These are phyloP conservation scores for Cutaneotrichosporon sp. DNA, from an alignment of 1,284 basidiomycete species.

Conservation along the genomic window DNA sequence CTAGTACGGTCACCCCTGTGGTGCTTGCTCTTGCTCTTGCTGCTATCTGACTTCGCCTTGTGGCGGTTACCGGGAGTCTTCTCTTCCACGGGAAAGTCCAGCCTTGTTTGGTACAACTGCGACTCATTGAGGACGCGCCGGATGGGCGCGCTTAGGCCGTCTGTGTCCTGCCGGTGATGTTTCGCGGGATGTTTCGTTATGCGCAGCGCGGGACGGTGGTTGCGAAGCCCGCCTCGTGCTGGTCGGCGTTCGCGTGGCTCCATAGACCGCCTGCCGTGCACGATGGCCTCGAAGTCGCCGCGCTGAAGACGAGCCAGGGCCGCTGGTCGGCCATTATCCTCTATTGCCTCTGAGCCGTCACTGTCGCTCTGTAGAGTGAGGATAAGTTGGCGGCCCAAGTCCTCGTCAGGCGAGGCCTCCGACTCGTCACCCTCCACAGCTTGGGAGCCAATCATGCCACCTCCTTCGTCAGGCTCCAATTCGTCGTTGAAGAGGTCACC, in stretches of 20 bases:
- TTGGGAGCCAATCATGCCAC: conserved; percentile 3
- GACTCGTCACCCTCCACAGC: conserved; percentile 15
- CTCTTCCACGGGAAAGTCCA: conserved; percentile 36
- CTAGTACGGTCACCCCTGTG: not conserved
- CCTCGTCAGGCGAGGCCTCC: conserved; percentile 13
- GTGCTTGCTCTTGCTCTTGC: not conserved
- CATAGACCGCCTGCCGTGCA: conserved; percentile 23
- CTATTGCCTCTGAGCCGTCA: conserved; percentile 31
- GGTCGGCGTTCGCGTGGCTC: not conserved
- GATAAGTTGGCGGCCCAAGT: conserved; percentile 21
- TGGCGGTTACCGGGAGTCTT: not conserved
- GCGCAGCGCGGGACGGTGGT: conserved; percentile 31
- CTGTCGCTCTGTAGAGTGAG: conserved; percentile 23
- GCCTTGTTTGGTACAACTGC: conserved; percentile 30
- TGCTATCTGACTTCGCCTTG: not conserved
- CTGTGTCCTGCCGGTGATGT: not conserved
- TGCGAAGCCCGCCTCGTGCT: conserved; percentile 6
- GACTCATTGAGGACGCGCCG: conserved; percentile 8
- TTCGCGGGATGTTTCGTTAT: conserved; percentile 21
- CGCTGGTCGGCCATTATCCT: conserved; percentile 38
- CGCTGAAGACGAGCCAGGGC: conserved; percentile 39
- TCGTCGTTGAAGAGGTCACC: conserved; percentile 26
- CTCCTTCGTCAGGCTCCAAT: conserved; percentile 2
- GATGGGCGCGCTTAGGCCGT: not conserved
- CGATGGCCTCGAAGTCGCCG: conserved; percentile 47